Evolutionary conservation across 495 filamentous ascomycete species (phyloP).

Genomic region (Aspergillus ostianus): DNA sequence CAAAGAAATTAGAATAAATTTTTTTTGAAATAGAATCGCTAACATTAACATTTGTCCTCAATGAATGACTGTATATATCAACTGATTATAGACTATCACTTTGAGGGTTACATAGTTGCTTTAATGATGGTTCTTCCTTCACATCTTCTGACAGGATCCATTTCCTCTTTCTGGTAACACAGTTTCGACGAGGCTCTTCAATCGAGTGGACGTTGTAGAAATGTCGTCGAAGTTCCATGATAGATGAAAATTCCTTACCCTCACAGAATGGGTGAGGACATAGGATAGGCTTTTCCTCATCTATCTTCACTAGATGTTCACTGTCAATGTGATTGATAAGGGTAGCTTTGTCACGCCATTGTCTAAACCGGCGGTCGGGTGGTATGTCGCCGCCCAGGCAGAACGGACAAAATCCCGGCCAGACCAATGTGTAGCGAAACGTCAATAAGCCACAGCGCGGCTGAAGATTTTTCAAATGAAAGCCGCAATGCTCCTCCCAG

Average conservation of each 20-base stretch:
- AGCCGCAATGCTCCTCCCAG: constrained; percentile 7
- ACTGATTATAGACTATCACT: too few species aligned
- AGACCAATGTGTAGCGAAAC: constrained; percentile 12
- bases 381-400: constrained; percentile 8
- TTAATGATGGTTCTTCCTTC: too few species aligned
- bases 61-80: too few species aligned
- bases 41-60: too few species aligned
- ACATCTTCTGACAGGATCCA: constrained; percentile 1
- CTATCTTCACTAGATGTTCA: constrained; percentile 8
- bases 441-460: constrained; percentile 7
- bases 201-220: constrained; percentile 11
- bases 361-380: constrained; percentile 6
- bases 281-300: constrained; percentile 7
- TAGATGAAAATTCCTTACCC: background rate
- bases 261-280: constrained; percentile 8
- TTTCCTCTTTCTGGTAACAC: constrained; percentile 8
- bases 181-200: constrained; percentile 9
- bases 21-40: too few species aligned
- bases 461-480: constrained; percentile 7
- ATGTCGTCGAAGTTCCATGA: constrained; percentile 4
- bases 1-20: too few species aligned
- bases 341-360: constrained; percentile 8
- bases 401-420: constrained; percentile 10
- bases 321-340: constrained; percentile 12
- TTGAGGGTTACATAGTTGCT: too few species aligned